These are phyloP conservation scores for Metschnikowia bowlesiae DNA, from an alignment of 805 yeast species.

Conservation along the genomic window DNA sequence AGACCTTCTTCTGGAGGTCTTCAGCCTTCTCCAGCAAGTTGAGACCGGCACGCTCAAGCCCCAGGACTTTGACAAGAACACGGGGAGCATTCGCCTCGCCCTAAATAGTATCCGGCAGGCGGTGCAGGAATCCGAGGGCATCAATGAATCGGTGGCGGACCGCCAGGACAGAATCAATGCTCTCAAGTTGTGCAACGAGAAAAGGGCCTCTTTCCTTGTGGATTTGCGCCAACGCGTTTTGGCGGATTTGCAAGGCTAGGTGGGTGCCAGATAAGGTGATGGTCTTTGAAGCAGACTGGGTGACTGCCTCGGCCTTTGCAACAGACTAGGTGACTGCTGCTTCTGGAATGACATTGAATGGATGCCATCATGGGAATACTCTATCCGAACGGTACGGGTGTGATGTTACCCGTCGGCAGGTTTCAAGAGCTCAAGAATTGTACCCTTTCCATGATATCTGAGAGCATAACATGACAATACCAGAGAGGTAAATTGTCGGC, in stretches of 20 bases:
- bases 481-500: no score
- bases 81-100: slow-evolving; percentile 44
- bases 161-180: slow-evolving; percentile 26
- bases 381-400: no score
- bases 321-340: no score
- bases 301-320: no score
- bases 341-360: no score
- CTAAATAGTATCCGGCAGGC: slow-evolving; percentile 31
- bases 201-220: slow-evolving; percentile 22
- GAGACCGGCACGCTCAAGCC: slow-evolving; percentile 34
- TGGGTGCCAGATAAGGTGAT: no score
- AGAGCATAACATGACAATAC: no score
- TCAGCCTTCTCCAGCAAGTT: slow-evolving; percentile 30
- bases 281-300: no score
- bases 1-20: slow-evolving; percentile 37
- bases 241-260: slow-evolving; percentile 4
- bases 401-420: no score
- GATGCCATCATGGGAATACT: no score
- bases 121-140: slow-evolving; percentile 42
- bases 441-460: no score
- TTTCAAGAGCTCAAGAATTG: no score
- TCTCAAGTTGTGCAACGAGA: slow-evolving; percentile 28
- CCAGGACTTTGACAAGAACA: slow-evolving; percentile 39
- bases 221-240: slow-evolving; percentile 14
- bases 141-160: slow-evolving; percentile 39